phyloP scores from a whole-genome alignment of 2,329 filamentous ascomycete species.

The Paraphoma chrysanthemicola region DNA sequence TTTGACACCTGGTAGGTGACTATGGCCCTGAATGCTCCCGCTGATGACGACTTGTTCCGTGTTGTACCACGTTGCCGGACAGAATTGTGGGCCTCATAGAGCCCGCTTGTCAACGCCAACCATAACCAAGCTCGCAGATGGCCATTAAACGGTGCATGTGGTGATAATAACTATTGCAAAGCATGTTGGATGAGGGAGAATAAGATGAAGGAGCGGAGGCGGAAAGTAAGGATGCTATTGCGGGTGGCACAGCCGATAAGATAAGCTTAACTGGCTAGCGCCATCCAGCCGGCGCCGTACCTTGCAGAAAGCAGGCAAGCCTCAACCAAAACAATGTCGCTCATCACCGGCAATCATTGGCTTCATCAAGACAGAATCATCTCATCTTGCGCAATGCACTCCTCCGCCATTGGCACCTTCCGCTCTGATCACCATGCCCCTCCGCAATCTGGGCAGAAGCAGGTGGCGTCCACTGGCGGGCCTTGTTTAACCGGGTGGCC shows the following conservation, averaged over 20 bases:
- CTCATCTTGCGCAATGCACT: constrained; percentile 3
- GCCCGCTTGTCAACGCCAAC: too few relatives aligned
- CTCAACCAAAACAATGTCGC: neutral
- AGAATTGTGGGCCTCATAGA: too few relatives aligned
- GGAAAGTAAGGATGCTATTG: neutral
- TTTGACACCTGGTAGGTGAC: too few relatives aligned
- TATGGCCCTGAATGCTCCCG: too few relatives aligned
- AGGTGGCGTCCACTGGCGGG: constrained; percentile 20
- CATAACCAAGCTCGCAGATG: too few relatives aligned
- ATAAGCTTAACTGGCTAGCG: neutral
- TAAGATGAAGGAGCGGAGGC: neutral
- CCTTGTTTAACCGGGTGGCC: constrained; percentile 39
- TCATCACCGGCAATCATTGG: neutral
- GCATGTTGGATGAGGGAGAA: neutral
- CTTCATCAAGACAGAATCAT: neutral
- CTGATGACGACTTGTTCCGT: too few relatives aligned
- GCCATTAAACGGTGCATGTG: too few relatives aligned
- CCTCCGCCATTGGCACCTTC: constrained; percentile 23
- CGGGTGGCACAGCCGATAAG: neutral
- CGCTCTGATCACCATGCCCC: constrained; percentile 24
- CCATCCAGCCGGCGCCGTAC: constrained; percentile 1
- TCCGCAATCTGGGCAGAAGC: constrained; percentile 17
- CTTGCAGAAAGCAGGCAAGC: constrained; percentile 5
- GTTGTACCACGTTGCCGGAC: too few relatives aligned
- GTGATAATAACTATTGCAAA: neutral